Evolutionary conservation across 2,329 filamentous ascomycete species (phyloP).

Genomic region (Tetracladium maxilliforme): DNA sequence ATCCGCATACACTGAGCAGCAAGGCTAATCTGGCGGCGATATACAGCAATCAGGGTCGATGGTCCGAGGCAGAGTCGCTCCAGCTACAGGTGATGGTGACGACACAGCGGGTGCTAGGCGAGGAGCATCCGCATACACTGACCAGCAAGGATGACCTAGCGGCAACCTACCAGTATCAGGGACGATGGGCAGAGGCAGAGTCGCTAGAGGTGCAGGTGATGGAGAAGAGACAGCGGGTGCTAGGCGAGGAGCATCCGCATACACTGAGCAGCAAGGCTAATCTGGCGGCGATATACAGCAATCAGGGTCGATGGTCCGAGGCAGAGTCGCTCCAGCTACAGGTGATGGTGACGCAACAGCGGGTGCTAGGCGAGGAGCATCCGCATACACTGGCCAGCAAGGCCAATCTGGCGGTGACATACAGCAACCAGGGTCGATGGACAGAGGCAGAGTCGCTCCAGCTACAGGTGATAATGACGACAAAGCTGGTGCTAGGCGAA

Average conservation of each 20-base stretch:
- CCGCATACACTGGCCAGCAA: slow-evolving; percentile 1
- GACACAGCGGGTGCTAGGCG: slow-evolving; percentile 4
- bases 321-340: slow-evolving; percentile 1
- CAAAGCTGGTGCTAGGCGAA: background rate
- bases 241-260: background rate
- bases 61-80: background rate
- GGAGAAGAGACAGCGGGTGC: slow-evolving; percentile 2
- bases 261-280: background rate
- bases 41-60: background rate
- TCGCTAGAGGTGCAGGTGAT: slow-evolving; percentile 2
- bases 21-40: background rate
- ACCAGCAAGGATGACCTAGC: slow-evolving; percentile 5
- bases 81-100: background rate
- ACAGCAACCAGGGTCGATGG: background rate
- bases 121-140: slow-evolving; percentile 3
- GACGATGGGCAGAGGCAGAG: slow-evolving; percentile 5
- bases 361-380: slow-evolving; percentile 2
- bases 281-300: slow-evolving; percentile 1
- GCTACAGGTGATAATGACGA: background rate
- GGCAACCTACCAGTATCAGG: slow-evolving; percentile 4
- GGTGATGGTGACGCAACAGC: slow-evolving; percentile 1
- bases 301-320: slow-evolving; percentile 2
- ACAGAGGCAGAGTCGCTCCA: background rate
- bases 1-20: too few relatives aligned
- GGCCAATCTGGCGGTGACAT: background rate